Evolutionary conservation across 305 asterid genomes (phyloP), one percentile per base, ranked within the genome.

Genomic region (Striga hermonthica): DNA sequence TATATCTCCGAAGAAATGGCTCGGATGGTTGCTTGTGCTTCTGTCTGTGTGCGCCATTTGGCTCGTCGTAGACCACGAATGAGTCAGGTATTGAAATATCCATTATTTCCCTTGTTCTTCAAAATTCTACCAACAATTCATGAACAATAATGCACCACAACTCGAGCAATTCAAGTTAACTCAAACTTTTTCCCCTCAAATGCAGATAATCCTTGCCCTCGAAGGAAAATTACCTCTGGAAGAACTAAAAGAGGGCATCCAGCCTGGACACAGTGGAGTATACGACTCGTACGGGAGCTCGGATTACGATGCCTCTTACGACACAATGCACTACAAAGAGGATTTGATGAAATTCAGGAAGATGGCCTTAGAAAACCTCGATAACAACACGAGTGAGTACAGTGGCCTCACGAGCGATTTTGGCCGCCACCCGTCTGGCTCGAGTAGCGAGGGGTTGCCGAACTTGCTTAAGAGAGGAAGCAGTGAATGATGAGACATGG

Each of bases 61-160:
- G 91, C 95, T 69, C 84, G 97, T 28, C 81, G 83, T 35, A 79
- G 97, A 83, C 97, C 95, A 57, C 82, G 77, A 40, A 90, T 90
- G 85, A 76, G 81, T 75, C 90, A 79, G 95, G 97, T 90, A 76
- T 9, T 6, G 57, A 53, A 62, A 36, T 48, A 7, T 63, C 9
- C 11, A 2, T 22, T 22, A 22, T 22, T 22, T 22, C 31, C 31
- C 31, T 22, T 22, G 31, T 22, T 22, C 31, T 22, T 22, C 31
- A 22, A 22, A 22, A 22, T 22, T 22, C 31, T 22, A 22, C 2
- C 2, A 22, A 22, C 31, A 22, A 22, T 22, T 22, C 31, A 22
- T 22, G 31, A 22, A 22, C 31, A 22, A 22, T 22, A 22, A 22
- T 22, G 31, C 31, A 22, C 31, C 31, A 22, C 31, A 22, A 22